Evolutionary conservation across 139 green algal species (phyloP).

Genomic region (Chlamydomonas incerta): DNA sequence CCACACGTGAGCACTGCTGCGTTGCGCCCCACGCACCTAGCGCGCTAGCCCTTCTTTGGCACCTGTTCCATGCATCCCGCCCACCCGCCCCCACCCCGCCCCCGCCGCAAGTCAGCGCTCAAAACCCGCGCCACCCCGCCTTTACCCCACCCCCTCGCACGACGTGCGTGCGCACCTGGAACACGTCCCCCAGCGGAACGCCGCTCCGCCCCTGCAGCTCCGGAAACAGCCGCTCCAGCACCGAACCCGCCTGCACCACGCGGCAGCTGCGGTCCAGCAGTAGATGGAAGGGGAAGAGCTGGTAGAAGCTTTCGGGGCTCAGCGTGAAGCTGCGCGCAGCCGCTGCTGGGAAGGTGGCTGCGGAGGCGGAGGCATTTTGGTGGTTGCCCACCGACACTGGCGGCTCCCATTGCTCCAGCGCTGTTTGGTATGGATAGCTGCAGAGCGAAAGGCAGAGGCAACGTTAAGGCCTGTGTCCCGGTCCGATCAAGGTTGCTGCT

Average conservation of each 20-base stretch:
- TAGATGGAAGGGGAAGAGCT: constrained; percentile 60
- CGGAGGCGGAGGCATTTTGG: no score
- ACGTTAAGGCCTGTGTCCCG: no score
- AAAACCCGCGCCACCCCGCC: no score
- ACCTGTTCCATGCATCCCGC: no score
- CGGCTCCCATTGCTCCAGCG: constrained; percentile 2
- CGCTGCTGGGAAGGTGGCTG: neutral
- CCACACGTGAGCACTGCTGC: no score
- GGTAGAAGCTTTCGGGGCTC: constrained; percentile 40
- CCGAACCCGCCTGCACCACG: constrained; percentile 47
- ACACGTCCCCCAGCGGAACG: neutral
- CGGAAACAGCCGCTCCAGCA: constrained; percentile 43
- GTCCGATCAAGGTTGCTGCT: no score
- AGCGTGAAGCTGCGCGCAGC: constrained; percentile 19
- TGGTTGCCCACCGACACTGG: neutral
- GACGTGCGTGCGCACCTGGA: no score
- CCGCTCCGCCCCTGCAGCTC: constrained; percentile 13
- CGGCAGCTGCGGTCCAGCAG: constrained; percentile 38
- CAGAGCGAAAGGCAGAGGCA: neutral
- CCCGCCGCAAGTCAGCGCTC: no score
- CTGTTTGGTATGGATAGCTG: constrained; percentile 41
- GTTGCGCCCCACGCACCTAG: no score
- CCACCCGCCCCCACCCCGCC: no score
- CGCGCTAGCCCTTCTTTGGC: no score
- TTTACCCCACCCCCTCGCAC: no score